Evolutionary conservation across 441 rosid species (phyloP).

Genomic region (Populus tomentosa): DNA sequence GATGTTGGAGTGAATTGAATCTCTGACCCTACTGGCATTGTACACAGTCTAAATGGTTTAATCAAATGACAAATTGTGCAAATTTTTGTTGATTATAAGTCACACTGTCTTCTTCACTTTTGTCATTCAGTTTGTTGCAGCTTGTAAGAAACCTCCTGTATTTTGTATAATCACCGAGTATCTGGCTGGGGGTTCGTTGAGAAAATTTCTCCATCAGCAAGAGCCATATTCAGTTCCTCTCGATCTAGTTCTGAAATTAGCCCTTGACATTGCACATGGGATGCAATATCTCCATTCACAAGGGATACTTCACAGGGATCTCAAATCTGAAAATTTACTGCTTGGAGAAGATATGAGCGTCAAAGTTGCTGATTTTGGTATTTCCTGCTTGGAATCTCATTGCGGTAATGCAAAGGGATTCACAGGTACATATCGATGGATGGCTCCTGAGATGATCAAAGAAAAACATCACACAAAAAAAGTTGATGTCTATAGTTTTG

Average conservation of each 20-base stretch:
- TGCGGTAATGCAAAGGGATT: conserved; percentile 67
- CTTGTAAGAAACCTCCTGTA: conserved; percentile 75
- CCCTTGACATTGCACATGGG: conserved; percentile 67
- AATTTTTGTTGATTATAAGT: background rate
- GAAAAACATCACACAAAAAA: conserved; percentile 54
- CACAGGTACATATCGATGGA: conserved; percentile 81
- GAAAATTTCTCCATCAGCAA: conserved; percentile 67
- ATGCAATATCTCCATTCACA: conserved; percentile 72
- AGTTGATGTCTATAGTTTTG: conserved; percentile 79
- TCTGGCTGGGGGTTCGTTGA: conserved; percentile 67
- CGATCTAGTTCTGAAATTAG: conserved; percentile 52
- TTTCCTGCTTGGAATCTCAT: conserved; percentile 70
- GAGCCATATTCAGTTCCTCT: conserved; percentile 66
- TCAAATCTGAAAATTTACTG: conserved; percentile 71
- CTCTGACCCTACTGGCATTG: background rate
- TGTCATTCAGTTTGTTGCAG: conserved; percentile 63
- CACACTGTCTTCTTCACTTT: conserved; percentile 15
- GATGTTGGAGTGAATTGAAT: background rate
- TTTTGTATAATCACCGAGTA: conserved; percentile 77
- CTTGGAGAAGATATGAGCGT: conserved; percentile 66
- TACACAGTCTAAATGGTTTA: background rate
- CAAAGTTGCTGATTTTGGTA: conserved; percentile 78
- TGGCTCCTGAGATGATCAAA: conserved; percentile 50
- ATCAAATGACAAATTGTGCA: background rate
- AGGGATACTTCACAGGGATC: conserved; percentile 72